Evolutionary conservation across 2,329 filamentous ascomycete species (phyloP).

Genomic region (Fusarium sp.): DNA sequence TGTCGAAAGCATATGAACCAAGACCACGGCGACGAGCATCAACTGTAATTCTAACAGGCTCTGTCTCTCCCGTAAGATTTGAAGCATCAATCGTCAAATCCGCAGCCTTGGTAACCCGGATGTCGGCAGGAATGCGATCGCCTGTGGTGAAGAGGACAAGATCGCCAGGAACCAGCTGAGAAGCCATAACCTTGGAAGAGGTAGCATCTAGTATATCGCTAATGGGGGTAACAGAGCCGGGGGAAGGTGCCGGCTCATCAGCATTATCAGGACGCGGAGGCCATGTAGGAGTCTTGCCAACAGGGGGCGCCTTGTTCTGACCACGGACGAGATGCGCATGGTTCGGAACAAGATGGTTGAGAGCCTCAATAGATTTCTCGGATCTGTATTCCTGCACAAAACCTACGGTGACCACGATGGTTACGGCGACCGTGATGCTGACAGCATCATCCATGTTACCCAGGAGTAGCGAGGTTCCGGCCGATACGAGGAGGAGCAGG

Average conservation of each 20-base stretch:
- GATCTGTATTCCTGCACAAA: constrained; percentile 98
- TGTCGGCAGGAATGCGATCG: constrained; percentile 95
- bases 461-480: constrained; percentile 87
- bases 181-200: constrained; percentile 87
- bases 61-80: constrained; percentile 96
- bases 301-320: constrained; percentile 49
- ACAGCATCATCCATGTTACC: constrained; percentile 95
- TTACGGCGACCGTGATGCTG: constrained; percentile 95
- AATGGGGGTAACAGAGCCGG: constrained; percentile 69
- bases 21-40: constrained; percentile 62
- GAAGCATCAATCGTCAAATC: constrained; percentile 96
- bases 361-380: constrained; percentile 94
- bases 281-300: constrained; percentile 59
- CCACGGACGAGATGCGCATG: constrained; percentile 92
- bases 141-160: constrained; percentile 94
- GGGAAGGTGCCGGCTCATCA: constrained; percentile 56
- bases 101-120: constrained; percentile 90
- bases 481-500: constrained; percentile 88
- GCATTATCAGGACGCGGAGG: constrained; percentile 59
- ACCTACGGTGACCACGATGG: constrained; percentile 95
- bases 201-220: constrained; percentile 76
- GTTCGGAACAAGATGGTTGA: constrained; percentile 94
- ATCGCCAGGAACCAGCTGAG: constrained; percentile 90
- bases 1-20: constrained; percentile 45
- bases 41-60: constrained; percentile 84